Conservation (phyloP, 208 protist genomes). For the Leishmania martiniquensis region DNA sequence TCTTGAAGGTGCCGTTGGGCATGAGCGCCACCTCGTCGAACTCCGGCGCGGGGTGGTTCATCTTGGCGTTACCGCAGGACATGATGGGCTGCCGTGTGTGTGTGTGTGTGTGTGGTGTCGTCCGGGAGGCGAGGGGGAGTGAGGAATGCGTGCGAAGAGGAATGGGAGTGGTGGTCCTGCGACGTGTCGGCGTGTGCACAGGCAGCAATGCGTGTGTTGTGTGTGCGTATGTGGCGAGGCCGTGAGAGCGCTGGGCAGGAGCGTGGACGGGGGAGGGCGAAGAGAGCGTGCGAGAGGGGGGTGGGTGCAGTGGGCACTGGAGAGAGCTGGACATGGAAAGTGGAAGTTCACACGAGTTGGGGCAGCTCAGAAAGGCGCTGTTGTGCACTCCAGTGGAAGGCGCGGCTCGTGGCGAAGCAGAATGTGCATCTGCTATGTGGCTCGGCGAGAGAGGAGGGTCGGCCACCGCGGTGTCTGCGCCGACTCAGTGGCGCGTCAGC, state of each 20-base stretch:
- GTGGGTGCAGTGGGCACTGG: not conserved
- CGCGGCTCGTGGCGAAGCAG: not conserved
- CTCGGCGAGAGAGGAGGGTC: not conserved
- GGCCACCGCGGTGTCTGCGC: not conserved
- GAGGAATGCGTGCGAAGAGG: not conserved
- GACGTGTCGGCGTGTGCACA: no score
- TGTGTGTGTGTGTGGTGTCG: not conserved
- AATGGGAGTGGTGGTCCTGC: no score
- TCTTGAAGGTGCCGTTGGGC: constrained; percentile 95
- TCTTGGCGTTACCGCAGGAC: not conserved
- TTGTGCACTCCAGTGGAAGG: not conserved
- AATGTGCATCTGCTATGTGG: not conserved
- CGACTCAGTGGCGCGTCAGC: not conserved
- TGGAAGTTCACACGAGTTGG: not conserved
- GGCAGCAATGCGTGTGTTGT: no score
- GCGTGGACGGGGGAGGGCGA: no score
- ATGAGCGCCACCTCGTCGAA: constrained; percentile 93
- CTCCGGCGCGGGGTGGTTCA: constrained; percentile 88
- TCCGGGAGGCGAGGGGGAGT: not conserved
- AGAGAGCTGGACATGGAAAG: not conserved
- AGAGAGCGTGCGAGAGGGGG: not conserved
- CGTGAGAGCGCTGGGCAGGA: not conserved
- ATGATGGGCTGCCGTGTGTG: not conserved
- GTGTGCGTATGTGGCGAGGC: not conserved
- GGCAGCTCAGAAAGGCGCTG: not conserved